Evolutionary conservation across 768 basidiomycete species (phyloP).

Genomic region (Auricularia cornea): DNA sequence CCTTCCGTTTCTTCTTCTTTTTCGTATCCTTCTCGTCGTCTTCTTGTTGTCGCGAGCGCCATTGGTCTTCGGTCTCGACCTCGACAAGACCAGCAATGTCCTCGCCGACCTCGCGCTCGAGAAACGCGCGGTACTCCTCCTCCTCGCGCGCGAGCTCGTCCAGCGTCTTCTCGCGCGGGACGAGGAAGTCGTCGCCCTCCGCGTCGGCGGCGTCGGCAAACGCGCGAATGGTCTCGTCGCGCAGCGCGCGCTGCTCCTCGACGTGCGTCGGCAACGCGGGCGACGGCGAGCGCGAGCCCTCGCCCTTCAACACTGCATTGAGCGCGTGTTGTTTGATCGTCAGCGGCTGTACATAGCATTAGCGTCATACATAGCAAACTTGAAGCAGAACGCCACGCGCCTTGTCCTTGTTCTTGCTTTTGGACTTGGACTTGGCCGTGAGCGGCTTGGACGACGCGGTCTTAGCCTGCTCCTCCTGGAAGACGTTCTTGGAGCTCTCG

Average conservation of each 20-base stretch:
- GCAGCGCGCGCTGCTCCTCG: slow-evolving; percentile 67
- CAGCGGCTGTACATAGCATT: slow-evolving; percentile 43
- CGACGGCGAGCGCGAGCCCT: slow-evolving; percentile 49
- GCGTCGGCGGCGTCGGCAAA: slow-evolving; percentile 47
- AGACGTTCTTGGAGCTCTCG: slow-evolving; percentile 54
- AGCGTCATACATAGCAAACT: neutral
- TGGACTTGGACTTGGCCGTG: slow-evolving; percentile 10
- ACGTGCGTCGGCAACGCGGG: slow-evolving; percentile 56
- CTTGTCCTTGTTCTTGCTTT: slow-evolving; percentile 40
- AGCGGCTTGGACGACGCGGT: slow-evolving; percentile 25
- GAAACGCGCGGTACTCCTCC: slow-evolving; percentile 75
- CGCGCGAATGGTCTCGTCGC: slow-evolving; percentile 75
- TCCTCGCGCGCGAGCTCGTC: slow-evolving; percentile 74
- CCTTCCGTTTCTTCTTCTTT: neutral
- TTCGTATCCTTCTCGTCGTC: neutral
- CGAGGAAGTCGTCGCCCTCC: slow-evolving; percentile 55
- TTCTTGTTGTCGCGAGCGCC: slow-evolving; percentile 8
- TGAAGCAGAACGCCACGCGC: slow-evolving; percentile 22
- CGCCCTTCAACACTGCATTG: slow-evolving; percentile 49
- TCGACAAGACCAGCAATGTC: slow-evolving; percentile 63
- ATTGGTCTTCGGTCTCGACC: slow-evolving; percentile 34
- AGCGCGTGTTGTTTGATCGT: slow-evolving; percentile 69
- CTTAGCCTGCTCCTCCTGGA: slow-evolving; percentile 53
- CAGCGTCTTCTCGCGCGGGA: slow-evolving; percentile 66
- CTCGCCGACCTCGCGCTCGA: slow-evolving; percentile 73